Base-by-base conservation (phyloP, 352 stramenopile genomes). In the Thraustotheca clavata region DNA sequence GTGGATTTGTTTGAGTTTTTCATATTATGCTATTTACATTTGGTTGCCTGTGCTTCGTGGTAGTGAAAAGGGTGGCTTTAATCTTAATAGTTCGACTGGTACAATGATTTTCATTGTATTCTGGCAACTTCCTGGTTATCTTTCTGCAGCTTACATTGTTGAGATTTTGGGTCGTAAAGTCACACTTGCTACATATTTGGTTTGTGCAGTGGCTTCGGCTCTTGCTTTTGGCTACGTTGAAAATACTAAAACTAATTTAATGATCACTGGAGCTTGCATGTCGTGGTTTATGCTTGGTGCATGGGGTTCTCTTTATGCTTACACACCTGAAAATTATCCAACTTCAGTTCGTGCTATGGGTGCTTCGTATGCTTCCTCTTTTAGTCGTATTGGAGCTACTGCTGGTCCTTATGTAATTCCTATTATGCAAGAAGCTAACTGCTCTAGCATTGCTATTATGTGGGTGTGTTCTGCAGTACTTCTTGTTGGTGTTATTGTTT, bases 11-110 rank as follows among this genome's bases (percentile, higher is more conserved):
- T 82, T 89, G 32, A 82, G 76, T 34, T 83, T 89, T 70, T 80
- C 80, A 32, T 89, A 86, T 73, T 87, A 85, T 55, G 75, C 77
- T 35, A 77, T 89, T 34, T 87, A 83, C 68, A 83, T 86, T 49
- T 77, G 83, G 70, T 43, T 89, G 47, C 77, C 77, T 6, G 59
- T 33, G 0, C 63, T 89, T 11, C 82, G 86, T 27, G 70, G 48
- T 2, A 52, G 34, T 24, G 7, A 52, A 7, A 69, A 74, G 35
- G 80, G 71, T 49, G 80, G 78, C 43, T 86, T 79, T 71, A 68
- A 87, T 68, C 78, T 89, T 57, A 87, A 86, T 62, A 69, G 67
- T 35, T 69, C 72, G 31, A 80, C 74, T 69, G 43, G 72, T 41
- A 76, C 69, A 7, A 85, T 87, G 34, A 50, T 87, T 48, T 63